Conservation (phyloP, 805 yeast species). For the Myxozyma kluyveri region DNA sequence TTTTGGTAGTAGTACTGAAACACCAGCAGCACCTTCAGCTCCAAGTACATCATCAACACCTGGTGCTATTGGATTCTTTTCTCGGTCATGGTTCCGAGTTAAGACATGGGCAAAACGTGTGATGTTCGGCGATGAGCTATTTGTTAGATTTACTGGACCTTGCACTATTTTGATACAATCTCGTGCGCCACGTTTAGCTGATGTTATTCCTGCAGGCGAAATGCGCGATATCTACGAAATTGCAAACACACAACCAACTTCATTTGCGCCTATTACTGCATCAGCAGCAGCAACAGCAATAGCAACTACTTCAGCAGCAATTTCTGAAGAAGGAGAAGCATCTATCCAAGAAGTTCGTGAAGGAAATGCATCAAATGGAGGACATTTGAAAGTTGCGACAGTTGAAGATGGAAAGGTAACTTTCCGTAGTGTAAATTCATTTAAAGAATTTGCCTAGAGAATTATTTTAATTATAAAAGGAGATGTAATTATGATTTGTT, state of each 20-base stretch:
- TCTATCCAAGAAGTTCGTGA: neutral
- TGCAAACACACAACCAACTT: constrained; percentile 13
- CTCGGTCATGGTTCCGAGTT: constrained; percentile 14
- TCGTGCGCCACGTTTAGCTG: constrained; percentile 30
- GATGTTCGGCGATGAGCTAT: constrained; percentile 35
- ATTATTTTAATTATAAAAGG: neutral
- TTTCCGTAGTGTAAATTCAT: constrained; percentile 32
- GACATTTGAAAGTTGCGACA: constrained; percentile 36
- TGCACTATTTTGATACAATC: constrained; percentile 36
- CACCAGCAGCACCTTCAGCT: constrained; percentile 1
- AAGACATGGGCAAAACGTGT: constrained; percentile 22
- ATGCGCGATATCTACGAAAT: constrained; percentile 20
- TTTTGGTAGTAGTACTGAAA: neutral
- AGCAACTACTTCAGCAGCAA: neutral
- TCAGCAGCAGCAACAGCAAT: constrained; percentile 2
- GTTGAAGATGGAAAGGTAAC: constrained; percentile 35
- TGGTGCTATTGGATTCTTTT: constrained; percentile 8
- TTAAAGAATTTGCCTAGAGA: constrained; percentile 29
- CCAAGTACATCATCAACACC: constrained; percentile 1
- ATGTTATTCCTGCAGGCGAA: constrained; percentile 33
- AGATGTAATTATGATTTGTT: neutral
- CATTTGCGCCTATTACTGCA: constrained; percentile 12
- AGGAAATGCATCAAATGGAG: constrained; percentile 30
- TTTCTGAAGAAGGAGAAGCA: constrained; percentile 1
- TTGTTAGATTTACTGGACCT: constrained; percentile 34